phyloP scores from a whole-genome alignment of 352 stramenopile species.

The Pythium aquatile region DNA sequence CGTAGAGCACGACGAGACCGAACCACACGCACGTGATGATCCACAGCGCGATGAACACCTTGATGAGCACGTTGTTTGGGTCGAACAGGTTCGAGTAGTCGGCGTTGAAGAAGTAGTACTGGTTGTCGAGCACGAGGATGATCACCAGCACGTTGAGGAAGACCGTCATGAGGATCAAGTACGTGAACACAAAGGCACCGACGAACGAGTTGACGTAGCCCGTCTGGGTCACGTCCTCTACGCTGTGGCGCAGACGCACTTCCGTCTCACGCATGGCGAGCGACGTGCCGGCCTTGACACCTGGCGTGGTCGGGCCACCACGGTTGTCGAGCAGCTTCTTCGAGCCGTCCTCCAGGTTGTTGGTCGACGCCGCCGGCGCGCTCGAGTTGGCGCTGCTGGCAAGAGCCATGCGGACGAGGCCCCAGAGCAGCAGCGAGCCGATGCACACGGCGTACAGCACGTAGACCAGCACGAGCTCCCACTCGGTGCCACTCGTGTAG shows the following conservation, averaged over 20 bases:
- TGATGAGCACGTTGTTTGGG: constrained; percentile 31
- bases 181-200: constrained; percentile 13
- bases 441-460: constrained; percentile 27
- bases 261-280: constrained; percentile 29
- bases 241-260: constrained; percentile 26
- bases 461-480: constrained; percentile 27
- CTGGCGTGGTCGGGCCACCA: constrained; percentile 25
- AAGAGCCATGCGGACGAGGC: not conserved
- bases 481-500: constrained; percentile 26
- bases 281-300: constrained; percentile 13
- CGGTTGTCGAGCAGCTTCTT: constrained; percentile 33
- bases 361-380: not conserved
- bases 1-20: constrained; percentile 26
- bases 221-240: constrained; percentile 27
- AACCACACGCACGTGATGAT: constrained; percentile 26
- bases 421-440: constrained; percentile 24
- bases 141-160: constrained; percentile 28
- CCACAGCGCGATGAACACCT: constrained; percentile 31
- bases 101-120: constrained; percentile 19
- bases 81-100: constrained; percentile 28
- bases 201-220: constrained; percentile 23
- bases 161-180: constrained; percentile 26
- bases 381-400: not conserved
- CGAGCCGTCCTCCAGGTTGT: constrained; percentile 20
- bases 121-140: constrained; percentile 30